Evolutionary conservation across 768 basidiomycete species (phyloP).

Genomic region (Auricularia sp.): DNA sequence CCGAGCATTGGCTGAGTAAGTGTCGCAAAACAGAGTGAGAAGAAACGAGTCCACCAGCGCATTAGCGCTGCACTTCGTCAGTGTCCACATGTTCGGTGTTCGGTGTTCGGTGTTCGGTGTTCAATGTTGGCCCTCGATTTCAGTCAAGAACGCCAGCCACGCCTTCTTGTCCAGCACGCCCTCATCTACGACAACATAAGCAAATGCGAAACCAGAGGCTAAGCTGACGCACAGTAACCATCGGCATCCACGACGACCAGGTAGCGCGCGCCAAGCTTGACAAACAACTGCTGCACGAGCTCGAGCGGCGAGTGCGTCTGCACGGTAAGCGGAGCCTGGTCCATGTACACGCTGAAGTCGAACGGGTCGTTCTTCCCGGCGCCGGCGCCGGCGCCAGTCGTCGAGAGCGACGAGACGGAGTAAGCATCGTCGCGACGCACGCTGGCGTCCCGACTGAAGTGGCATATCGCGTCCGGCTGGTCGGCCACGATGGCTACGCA

Average conservation of each 20-base stretch:
- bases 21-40: not conserved
- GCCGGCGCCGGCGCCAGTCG: slow-evolving; percentile 28
- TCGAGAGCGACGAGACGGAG: slow-evolving; percentile 12
- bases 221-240: slow-evolving; percentile 57
- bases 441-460: slow-evolving; percentile 38
- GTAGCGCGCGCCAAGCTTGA: slow-evolving; percentile 90
- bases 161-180: slow-evolving; percentile 92
- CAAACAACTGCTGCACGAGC: slow-evolving; percentile 87
- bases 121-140: slow-evolving; percentile 43
- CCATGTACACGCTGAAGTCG: slow-evolving; percentile 85
- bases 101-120: not conserved
- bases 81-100: no score
- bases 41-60: no score
- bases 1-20: no score
- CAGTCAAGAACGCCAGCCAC: slow-evolving; percentile 80
- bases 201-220: not conserved
- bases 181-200: slow-evolving; percentile 42
- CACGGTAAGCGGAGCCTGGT: slow-evolving; percentile 84
- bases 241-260: slow-evolving; percentile 75
- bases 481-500: slow-evolving; percentile 61
- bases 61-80: no score
- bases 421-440: slow-evolving; percentile 9
- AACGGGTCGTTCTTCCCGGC: slow-evolving; percentile 39
- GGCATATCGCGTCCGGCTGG: slow-evolving; percentile 53
- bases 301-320: slow-evolving; percentile 81